Base-by-base conservation (phyloP, 2,329 filamentous ascomycete species). In the Decorospora gaudefroyi region DNA sequence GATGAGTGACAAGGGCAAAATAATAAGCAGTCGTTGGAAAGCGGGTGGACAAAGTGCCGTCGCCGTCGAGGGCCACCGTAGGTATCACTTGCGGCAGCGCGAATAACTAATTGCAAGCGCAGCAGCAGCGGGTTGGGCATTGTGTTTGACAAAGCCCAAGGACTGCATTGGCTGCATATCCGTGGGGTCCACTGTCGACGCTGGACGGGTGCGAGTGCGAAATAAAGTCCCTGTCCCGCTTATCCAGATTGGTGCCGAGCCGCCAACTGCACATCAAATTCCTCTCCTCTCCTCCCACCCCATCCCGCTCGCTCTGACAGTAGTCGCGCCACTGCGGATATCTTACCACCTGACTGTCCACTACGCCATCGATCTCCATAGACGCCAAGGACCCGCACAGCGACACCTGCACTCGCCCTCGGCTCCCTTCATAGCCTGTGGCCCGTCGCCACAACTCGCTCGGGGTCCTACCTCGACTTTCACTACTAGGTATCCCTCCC, bases 361-460 rank as follows among this genome's bases (percentile, higher is more conserved):
- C 29, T 42, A 44, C 35, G 28, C 41, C 28, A 12, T 27, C 39
- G 38, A 42, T 42, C 57, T 44, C 49, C 47, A 34, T 37, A 41
- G 18, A 26, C 28, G 40, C 46, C 55, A 41, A 41, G 41, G 25
- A 16, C n/a, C 15, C 17, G n/a, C 19, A 17, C 30, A 34, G 32
- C 39, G 29, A 21, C 46, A 23, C n/a, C 42, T 43, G 16, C 29
- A 39, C 42, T 42, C 38, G 22, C 45, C 42, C 39, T 37, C 46
- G 39, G 47, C 41, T 51, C 48, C 54, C 44, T 57, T 51, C 50
- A 54, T 51, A 51, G 48, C 54, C 56, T 47, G 42, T 39, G 45
- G 49, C 50, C 55, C 55, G 48, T 67, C 53, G 67, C 67, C 67
- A 70, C 66, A 51, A 38, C 37, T 48, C 50, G 53, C 61, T 55